These are phyloP conservation scores for Aurantiochytrium sp. DNA, from an alignment of 108 stramenopile genomes.

Conservation along the genomic window DNA sequence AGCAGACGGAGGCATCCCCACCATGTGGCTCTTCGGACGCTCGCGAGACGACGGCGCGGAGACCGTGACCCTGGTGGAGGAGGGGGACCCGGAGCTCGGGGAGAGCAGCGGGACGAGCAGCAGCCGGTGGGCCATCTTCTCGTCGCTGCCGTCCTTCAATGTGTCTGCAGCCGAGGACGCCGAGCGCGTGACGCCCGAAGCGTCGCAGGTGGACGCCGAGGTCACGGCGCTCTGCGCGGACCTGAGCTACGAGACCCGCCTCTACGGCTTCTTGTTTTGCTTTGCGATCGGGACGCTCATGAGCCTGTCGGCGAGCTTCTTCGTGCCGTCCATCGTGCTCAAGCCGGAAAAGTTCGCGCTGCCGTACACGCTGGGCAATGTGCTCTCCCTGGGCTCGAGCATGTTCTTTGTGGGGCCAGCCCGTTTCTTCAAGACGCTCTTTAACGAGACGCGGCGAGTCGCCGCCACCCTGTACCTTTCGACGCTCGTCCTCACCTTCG, in stretches of 20 bases:
- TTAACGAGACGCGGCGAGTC: background rate
- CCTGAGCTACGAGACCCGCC: constrained; percentile 14
- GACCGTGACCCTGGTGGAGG: background rate
- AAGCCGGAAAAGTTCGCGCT: constrained; percentile 7
- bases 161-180: background rate
- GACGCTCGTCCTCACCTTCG: background rate
- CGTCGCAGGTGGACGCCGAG: background rate
- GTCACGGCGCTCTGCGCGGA: background rate
- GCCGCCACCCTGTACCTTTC: background rate
- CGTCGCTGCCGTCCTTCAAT: background rate
- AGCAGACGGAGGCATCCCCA: no score
- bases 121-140: background rate
- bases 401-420: constrained; percentile 1
- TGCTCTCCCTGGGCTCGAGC: background rate
- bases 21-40: background rate
- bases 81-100: background rate
- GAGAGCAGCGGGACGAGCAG: background rate
- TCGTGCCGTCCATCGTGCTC: background rate
- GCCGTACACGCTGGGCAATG: background rate
- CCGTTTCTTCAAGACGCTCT: background rate
- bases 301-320: background rate
- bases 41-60: background rate
- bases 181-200: background rate
- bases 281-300: background rate
- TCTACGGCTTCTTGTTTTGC: background rate